Conservation (phyloP, 73 alveolate species). For the Tetrahymena thermophila region DNA sequence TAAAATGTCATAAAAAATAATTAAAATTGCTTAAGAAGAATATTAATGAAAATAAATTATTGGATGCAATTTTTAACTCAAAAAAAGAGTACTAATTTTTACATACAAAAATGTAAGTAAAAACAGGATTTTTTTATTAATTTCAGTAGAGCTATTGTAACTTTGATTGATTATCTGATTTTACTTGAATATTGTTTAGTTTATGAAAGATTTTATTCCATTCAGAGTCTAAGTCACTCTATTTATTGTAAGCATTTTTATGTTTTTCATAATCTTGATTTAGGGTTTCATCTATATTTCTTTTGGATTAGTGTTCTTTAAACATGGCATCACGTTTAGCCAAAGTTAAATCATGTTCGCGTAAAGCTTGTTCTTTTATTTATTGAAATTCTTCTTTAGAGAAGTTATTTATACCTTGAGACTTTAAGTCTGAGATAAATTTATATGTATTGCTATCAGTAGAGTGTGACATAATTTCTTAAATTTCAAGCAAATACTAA, state of each 20-base stretch:
- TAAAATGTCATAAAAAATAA: no score
- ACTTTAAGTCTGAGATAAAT: background rate
- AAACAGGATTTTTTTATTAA: background rate
- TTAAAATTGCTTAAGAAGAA: no score
- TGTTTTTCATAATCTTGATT: background rate
- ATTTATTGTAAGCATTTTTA: background rate
- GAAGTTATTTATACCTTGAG: background rate
- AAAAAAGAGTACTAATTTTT: no score
- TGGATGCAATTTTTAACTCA: no score
- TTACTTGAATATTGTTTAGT: background rate
- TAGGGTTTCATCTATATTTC: background rate
- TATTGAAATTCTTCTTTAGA: background rate
- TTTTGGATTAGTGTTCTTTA: background rate
- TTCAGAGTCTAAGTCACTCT: background rate
- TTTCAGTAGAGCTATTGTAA: background rate
- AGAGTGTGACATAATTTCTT: background rate
- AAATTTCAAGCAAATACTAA: background rate
- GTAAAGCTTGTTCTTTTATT: background rate
- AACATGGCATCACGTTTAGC: background rate
- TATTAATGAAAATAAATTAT: no score
- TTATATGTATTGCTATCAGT: background rate
- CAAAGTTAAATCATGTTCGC: background rate
- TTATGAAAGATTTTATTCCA: background rate
- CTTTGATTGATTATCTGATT: background rate
- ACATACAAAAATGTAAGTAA: no score